Evolutionary conservation across 441 rosid species (phyloP).

Genomic region (Manihot esculenta): DNA sequence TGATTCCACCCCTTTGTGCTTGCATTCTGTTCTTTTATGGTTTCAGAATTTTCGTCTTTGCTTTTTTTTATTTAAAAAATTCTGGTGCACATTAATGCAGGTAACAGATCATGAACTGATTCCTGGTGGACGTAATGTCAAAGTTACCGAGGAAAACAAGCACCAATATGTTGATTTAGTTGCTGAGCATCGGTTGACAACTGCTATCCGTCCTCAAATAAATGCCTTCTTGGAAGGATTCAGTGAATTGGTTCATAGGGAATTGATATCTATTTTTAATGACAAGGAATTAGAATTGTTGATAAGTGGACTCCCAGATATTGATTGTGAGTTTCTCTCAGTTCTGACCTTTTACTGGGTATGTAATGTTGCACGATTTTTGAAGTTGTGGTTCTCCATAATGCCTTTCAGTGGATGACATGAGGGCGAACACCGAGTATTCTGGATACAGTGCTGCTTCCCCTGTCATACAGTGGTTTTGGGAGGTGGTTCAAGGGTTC

Average conservation of each 20-base stretch:
- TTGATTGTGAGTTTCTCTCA: constrained; percentile 62
- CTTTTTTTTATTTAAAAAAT: not conserved
- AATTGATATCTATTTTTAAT: constrained; percentile 77
- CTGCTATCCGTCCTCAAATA: constrained; percentile 95
- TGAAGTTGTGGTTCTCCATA: constrained; percentile 6
- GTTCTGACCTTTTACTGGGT: no score
- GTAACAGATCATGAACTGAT: constrained; percentile 93
- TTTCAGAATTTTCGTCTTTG: not conserved
- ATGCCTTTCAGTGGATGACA: constrained; percentile 73
- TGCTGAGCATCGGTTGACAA: constrained; percentile 87
- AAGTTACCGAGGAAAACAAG: constrained; percentile 93
- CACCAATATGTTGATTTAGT: constrained; percentile 86
- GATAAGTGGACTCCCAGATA: constrained; percentile 96
- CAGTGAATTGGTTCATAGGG: constrained; percentile 68
- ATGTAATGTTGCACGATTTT: no score
- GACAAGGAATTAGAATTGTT: constrained; percentile 94
- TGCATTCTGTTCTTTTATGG: not conserved
- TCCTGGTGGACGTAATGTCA: constrained; percentile 79
- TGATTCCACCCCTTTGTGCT: constrained; percentile 11
- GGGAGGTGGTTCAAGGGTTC: constrained; percentile 95
- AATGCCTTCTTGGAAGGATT: constrained; percentile 91
- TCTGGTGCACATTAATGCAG: constrained; percentile 39
- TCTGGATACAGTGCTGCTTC: constrained; percentile 93
- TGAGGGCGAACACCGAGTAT: constrained; percentile 90
- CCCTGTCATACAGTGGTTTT: constrained; percentile 90